Base-by-base conservation (phyloP, 2,329 filamentous ascomycete genomes). In the Penicillium psychrosexuale region DNA sequence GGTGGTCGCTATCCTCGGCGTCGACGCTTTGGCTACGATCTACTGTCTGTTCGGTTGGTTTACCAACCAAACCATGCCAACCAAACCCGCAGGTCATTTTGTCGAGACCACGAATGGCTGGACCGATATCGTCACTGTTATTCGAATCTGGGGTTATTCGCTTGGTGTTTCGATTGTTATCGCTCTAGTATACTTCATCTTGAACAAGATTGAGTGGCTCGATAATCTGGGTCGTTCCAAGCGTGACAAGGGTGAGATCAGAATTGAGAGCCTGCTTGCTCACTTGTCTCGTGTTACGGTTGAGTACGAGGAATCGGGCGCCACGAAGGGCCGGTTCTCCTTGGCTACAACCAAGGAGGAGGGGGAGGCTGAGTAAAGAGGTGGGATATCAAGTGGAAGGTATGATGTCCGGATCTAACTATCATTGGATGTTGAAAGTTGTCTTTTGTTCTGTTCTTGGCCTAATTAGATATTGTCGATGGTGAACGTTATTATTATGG, bases 1-100 rank as follows among this genome's bases (percentile, higher is more conserved):
- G 27, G 80, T 90, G 52, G 77, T 75, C 37, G 88, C 88, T 54
- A 91, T 91, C 69, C 75, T 88, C 52, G 83, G 82, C 66, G 88
- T 91, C 62, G 88, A 91, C 67, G 77, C 83, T 48, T 73, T 91
- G 17, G 85, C 88, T 13, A 90, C 88, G 22, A 78, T 90, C 69
- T 91, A 91, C 80, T 85, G 82, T 72, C 71, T 89, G 64, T 91
- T 91, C 74, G 88, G 88, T 47, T 91, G 88, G 87, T 80, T 91
- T 66, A 82, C 81, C 24, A 85, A 85, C 56, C 67, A 77, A 53
- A 71, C 64, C 24, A 73, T 74, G 70, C 60, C 40, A 28, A 73
- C 69, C 1, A 58, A 59, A 1, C 72, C 72, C 0, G 34, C 27
- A 7, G 60, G 60, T 43, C 33, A 55, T 9, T 73, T 65, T 30